phyloP scores from a whole-genome alignment of 2,329 filamentous ascomycete species.

The Venturia oleaginea region DNA sequence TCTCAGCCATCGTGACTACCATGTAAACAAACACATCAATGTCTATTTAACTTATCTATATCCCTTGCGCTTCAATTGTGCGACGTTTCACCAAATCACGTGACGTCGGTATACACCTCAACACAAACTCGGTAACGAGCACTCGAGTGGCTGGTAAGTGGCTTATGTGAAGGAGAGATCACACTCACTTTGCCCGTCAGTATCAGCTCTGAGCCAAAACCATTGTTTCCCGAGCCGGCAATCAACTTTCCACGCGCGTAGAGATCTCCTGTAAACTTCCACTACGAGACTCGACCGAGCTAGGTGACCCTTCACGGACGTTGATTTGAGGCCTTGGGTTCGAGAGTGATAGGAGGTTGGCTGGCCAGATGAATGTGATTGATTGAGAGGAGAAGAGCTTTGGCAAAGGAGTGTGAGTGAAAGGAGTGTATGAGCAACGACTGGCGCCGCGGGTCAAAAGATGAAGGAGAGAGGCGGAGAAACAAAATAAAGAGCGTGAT shows the following conservation, averaged over 20 bases:
- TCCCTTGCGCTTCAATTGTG: not conserved
- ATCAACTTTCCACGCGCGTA: not conserved
- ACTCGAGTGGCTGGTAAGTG: too few relatives aligned
- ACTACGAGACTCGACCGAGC: not conserved
- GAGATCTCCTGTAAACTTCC: not conserved
- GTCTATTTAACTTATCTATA: not conserved
- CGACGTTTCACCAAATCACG: not conserved
- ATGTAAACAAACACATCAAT: not conserved
- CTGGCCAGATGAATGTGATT: not conserved
- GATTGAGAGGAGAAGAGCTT: not conserved
- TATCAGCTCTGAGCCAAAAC: not conserved
- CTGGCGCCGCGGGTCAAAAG: not conserved
- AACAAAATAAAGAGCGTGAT: not conserved
- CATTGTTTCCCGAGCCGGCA: not conserved
- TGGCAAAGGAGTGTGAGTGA: not conserved
- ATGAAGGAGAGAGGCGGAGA: not conserved
- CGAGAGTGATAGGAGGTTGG: not conserved
- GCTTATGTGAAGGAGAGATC: not conserved
- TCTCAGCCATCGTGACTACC: not conserved
- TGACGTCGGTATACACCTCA: not conserved
- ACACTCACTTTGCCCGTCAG: not conserved
- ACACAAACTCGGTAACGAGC: not conserved
- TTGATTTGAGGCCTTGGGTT: not conserved
- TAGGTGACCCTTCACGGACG: not conserved
- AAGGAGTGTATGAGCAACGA: not conserved